Conservation (phyloP, 768 basidiomycete genomes). For the Agaricus bisporus region DNA sequence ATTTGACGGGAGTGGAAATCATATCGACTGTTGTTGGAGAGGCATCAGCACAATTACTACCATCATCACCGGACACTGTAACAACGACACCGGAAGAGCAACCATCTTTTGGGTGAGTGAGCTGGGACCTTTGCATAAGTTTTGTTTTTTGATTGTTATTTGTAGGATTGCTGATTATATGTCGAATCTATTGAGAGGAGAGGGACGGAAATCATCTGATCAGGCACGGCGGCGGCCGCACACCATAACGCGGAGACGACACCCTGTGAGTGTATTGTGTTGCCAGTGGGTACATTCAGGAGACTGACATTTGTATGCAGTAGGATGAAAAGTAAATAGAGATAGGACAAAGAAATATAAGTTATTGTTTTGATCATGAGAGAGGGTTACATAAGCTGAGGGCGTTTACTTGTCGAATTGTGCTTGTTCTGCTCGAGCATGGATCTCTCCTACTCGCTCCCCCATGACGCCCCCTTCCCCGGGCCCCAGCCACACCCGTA, state of each 20-base stretch:
- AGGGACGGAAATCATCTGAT: not conserved
- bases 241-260: conserved; percentile 12
- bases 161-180: not conserved
- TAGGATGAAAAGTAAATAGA: not conserved
- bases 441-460: conserved; percentile 37
- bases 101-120: not conserved
- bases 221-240: conserved; percentile 6
- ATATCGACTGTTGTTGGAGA: not conserved
- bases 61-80: not conserved
- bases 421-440: conserved; percentile 19
- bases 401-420: not conserved
- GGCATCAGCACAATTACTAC: not conserved
- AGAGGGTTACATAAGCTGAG: conserved; percentile 10
- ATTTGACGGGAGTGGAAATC: not conserved
- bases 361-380: not conserved
- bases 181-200: not conserved
- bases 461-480: conserved; percentile 21
- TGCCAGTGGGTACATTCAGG: too few species aligned
- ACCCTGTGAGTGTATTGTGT: conserved; percentile 11
- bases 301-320: not conserved
- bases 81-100: not conserved
- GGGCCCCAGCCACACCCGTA: conserved; percentile 68
- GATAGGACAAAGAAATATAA: not conserved
- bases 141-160: not conserved
- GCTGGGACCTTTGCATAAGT: not conserved